A percentile compares a stretch with the other conserved stretches of the same genome.
Evolutionary conservation across 257 asterid species (phyloP).

Genomic region (Jaltomata sinuosa): DNA sequence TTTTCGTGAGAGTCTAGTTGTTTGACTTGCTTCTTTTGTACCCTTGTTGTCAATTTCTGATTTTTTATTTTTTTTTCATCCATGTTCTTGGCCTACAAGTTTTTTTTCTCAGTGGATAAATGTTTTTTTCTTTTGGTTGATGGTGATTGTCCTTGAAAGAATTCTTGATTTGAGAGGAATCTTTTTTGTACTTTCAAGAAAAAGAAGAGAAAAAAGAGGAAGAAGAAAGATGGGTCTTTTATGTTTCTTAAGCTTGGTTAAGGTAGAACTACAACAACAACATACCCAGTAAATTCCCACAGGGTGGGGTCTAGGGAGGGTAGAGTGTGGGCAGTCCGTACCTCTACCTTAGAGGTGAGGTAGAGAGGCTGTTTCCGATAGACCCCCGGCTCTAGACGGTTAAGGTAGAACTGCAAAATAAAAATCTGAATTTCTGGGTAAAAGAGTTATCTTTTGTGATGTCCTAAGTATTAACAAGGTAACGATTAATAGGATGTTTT

Average conservation of each 20-base stretch:
- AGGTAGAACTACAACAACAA: not conserved
- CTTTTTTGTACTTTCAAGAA: not conserved
- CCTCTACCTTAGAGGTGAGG: too few relatives aligned
- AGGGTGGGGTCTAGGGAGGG: too few relatives aligned
- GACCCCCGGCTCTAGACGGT: too few relatives aligned
- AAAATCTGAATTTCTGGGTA: not conserved
- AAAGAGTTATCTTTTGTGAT: not conserved
- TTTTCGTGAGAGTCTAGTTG: not conserved
- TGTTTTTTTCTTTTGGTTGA: not conserved
- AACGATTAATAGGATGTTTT: not conserved
- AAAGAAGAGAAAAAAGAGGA: not conserved
- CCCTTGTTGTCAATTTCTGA: not conserved
- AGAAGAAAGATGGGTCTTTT: not conserved
- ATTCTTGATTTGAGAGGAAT: not conserved
- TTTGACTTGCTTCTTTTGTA: not conserved
- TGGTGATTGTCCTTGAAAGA: not conserved
- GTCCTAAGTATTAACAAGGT: not conserved
- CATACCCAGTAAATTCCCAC: too few relatives aligned
- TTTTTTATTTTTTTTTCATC: not conserved
- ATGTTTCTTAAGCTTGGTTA: not conserved
- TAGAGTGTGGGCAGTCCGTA: too few relatives aligned
- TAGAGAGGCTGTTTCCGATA: too few relatives aligned
- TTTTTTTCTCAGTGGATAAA: too few relatives aligned
- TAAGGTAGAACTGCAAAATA: not conserved
- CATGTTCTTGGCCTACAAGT: not conserved